Evolutionary conservation across 2,329 filamentous ascomycete species (phyloP).

Genomic region (Fusarium sulawesiense): DNA sequence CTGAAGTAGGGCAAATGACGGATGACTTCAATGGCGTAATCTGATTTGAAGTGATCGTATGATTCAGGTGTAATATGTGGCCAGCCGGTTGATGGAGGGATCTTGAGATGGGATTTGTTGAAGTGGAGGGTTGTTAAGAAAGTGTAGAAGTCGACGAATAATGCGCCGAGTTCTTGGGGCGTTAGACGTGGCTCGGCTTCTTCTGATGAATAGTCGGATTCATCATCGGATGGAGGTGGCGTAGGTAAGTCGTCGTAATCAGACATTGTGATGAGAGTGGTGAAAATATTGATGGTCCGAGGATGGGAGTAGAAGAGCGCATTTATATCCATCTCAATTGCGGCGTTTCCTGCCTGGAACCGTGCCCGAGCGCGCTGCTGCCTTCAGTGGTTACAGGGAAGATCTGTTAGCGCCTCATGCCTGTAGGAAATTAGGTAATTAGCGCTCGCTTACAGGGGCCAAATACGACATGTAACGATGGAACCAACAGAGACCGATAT

Average conservation of each 20-base stretch:
- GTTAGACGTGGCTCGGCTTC: not conserved
- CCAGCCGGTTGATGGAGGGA: not conserved
- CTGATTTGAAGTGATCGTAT: not conserved
- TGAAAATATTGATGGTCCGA: not conserved
- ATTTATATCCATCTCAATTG: not conserved
- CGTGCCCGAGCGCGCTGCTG: not conserved
- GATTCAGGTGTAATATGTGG: not conserved
- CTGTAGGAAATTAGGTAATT: not conserved
- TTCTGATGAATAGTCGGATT: not conserved
- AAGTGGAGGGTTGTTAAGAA: constrained; percentile 1
- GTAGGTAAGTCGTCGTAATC: not conserved
- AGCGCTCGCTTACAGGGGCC: not conserved
- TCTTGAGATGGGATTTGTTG: not conserved
- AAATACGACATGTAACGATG: not conserved
- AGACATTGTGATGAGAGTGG: not conserved
- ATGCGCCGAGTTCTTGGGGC: not conserved
- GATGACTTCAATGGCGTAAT: not conserved
- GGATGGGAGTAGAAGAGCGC: not conserved
- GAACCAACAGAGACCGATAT: not conserved
- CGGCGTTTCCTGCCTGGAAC: not conserved
- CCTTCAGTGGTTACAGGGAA: not conserved
- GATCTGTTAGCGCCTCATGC: not conserved
- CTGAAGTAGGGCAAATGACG: constrained; percentile 1
- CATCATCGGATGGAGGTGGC: not conserved
- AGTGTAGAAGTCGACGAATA: not conserved